Percentiles rank a stretch among this genome's conserved stretches.
phyloP scores from a whole-genome alignment of 306 rosid genomes.

The Morella rubra region DNA sequence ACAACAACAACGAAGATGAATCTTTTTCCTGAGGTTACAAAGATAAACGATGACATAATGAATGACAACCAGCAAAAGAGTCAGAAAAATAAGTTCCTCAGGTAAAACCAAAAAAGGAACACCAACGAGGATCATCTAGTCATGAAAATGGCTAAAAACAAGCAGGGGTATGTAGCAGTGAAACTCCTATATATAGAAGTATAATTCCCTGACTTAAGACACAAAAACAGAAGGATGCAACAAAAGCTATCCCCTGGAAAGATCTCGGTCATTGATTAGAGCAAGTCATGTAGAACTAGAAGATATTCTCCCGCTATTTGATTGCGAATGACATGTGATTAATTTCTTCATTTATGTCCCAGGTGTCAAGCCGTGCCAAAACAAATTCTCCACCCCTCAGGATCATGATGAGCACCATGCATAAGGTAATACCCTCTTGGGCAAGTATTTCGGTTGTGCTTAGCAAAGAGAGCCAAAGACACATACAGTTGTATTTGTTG shows the following conservation, averaged over 20 bases:
- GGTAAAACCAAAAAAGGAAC: not conserved
- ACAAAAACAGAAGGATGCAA: not conserved
- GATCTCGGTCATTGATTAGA: not conserved
- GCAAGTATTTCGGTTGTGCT: not conserved
- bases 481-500: not conserved
- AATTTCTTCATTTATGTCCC: constrained; percentile 15
- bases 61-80: no score
- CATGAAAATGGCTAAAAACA: not conserved
- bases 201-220: not conserved
- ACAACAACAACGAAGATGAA: no score
- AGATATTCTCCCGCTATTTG: constrained; percentile 3
- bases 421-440: constrained; percentile 46
- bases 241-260: not conserved
- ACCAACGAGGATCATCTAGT: not conserved
- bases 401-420: constrained; percentile 60
- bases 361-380: constrained; percentile 98
- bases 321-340: constrained; percentile 4
- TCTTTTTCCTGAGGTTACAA: no score
- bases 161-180: not conserved
- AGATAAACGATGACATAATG: no score
- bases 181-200: not conserved
- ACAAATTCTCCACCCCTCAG: constrained; percentile 68
- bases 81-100: not conserved
- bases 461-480: no score
- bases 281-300: constrained; percentile 6